Conservation (phyloP, 306 rosid species). For the Vigna angularis region DNA sequence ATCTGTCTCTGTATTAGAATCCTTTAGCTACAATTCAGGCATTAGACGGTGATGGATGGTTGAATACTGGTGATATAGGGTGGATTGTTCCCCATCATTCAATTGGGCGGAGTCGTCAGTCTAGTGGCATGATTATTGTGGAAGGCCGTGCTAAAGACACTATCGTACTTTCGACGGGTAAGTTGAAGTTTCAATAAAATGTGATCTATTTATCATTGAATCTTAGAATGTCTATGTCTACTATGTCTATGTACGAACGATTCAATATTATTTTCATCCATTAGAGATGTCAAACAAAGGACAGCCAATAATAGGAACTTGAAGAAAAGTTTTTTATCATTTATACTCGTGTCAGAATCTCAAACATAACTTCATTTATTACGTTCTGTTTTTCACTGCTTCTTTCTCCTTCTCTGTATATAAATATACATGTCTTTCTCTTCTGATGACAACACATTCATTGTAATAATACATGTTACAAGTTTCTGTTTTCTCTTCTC, state of each 20-base stretch:
- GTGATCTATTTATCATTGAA: not conserved
- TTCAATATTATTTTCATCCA: not conserved
- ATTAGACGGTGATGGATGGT: constrained; percentile 80
- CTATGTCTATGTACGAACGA: not conserved
- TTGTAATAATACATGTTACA: no score
- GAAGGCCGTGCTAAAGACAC: constrained; percentile 98
- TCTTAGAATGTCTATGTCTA: not conserved
- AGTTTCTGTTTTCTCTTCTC: no score
- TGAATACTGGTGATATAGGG: constrained; percentile 89
- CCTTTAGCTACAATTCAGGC: constrained; percentile 70
- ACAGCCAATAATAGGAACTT: not conserved
- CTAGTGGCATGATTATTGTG: constrained; percentile 78
- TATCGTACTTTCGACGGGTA: constrained; percentile 93
- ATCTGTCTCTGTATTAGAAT: constrained; percentile 62
- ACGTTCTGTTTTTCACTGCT: no score
- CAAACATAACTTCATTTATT: no score
- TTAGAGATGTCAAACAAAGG: constrained; percentile 3
- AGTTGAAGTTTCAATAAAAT: constrained; percentile 20
- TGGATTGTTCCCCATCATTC: constrained; percentile 91
- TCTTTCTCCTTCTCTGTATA: no score
- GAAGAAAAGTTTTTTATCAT: constrained; percentile 11
- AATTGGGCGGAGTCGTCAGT: constrained; percentile 69
- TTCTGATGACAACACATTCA: no score
- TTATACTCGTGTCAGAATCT: not conserved
- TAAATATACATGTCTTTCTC: no score